phyloP scores from a whole-genome alignment of 1,139 yeast species.

The Suzukiozyma palmioleophila region DNA sequence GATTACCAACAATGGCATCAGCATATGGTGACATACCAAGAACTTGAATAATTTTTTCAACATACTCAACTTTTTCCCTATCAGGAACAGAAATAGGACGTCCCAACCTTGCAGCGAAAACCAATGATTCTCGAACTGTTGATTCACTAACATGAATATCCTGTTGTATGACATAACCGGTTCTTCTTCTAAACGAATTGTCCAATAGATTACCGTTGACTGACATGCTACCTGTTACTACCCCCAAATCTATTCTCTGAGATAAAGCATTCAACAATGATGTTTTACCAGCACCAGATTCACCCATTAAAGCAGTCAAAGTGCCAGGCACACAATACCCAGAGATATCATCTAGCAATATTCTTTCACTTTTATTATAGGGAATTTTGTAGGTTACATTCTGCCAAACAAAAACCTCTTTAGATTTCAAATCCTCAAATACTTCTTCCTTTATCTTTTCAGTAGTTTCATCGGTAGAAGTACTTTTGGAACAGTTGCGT shows the following conservation, averaged over 20 bases:
- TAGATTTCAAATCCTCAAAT: constrained; percentile 20
- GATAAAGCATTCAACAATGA: constrained; percentile 55
- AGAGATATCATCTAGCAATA: constrained; percentile 46
- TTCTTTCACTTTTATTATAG: constrained; percentile 38
- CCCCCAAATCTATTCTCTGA: constrained; percentile 54
- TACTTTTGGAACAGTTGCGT: constrained; percentile 15
- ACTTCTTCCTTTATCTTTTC: constrained; percentile 24
- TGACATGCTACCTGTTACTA: constrained; percentile 14
- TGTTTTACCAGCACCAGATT: constrained; percentile 64
- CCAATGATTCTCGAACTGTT: constrained; percentile 54
- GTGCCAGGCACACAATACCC: constrained; percentile 64
- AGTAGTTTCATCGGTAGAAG: constrained; percentile 29
- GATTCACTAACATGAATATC: constrained; percentile 52
- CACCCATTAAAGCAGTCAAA: constrained; percentile 66
- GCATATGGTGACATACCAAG: constrained; percentile 56
- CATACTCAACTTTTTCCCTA: constrained; percentile 41
- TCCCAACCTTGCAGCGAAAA: constrained; percentile 48
- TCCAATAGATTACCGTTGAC: constrained; percentile 49
- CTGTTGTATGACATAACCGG: constrained; percentile 61
- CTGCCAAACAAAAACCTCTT: constrained; percentile 40
- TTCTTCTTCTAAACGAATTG: constrained; percentile 50
- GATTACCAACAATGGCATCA: constrained; percentile 32
- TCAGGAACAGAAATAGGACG: constrained; percentile 35
- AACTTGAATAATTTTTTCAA: constrained; percentile 48
- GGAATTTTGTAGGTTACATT: constrained; percentile 40